Conservation (phyloP, 495 filamentous ascomycete species). For the Trichocladium antarcticum region DNA sequence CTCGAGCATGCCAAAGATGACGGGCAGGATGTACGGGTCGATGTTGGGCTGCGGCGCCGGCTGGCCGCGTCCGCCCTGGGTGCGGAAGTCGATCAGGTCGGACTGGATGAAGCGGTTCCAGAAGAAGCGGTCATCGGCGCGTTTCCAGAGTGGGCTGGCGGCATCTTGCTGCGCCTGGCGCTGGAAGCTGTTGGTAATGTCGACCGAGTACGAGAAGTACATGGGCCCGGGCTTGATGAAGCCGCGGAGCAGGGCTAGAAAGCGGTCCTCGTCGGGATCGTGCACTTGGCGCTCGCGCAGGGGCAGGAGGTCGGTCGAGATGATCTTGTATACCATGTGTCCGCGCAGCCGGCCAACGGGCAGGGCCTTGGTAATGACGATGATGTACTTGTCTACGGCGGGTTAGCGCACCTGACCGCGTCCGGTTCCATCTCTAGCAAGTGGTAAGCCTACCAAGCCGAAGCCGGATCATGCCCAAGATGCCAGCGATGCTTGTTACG, state of each 20-base stretch:
- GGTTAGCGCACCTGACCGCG: neutral
- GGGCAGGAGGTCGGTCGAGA: slow-evolving; percentile 85
- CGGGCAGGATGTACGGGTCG: slow-evolving; percentile 88
- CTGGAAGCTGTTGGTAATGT: slow-evolving; percentile 91
- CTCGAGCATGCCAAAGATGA: slow-evolving; percentile 89
- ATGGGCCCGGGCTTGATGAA: slow-evolving; percentile 75
- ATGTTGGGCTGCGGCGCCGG: slow-evolving; percentile 59
- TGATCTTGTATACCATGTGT: slow-evolving; percentile 85
- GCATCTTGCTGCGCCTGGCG: slow-evolving; percentile 65
- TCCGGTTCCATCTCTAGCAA: neutral
- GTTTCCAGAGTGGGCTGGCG: slow-evolving; percentile 69
- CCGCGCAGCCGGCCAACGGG: slow-evolving; percentile 84
- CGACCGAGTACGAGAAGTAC: slow-evolving; percentile 96
- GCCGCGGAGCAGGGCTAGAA: slow-evolving; percentile 64
- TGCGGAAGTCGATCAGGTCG: slow-evolving; percentile 79
- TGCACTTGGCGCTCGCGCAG: slow-evolving; percentile 83
- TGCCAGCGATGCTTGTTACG: slow-evolving; percentile 73
- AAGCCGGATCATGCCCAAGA: slow-evolving; percentile 80
- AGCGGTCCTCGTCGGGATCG: slow-evolving; percentile 87
- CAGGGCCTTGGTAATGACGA: slow-evolving; percentile 88
- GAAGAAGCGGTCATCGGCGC: slow-evolving; percentile 95
- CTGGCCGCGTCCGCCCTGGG: slow-evolving; percentile 38
- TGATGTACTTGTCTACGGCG: slow-evolving; percentile 80
- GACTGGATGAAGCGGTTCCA: slow-evolving; percentile 92
- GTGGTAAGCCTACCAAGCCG: slow-evolving; percentile 56